Percentiles rank a stretch among this genome's conserved stretches.
Evolutionary conservation across 306 rosid genomes (phyloP).

Genomic region (Sechiopsis laciniata): DNA sequence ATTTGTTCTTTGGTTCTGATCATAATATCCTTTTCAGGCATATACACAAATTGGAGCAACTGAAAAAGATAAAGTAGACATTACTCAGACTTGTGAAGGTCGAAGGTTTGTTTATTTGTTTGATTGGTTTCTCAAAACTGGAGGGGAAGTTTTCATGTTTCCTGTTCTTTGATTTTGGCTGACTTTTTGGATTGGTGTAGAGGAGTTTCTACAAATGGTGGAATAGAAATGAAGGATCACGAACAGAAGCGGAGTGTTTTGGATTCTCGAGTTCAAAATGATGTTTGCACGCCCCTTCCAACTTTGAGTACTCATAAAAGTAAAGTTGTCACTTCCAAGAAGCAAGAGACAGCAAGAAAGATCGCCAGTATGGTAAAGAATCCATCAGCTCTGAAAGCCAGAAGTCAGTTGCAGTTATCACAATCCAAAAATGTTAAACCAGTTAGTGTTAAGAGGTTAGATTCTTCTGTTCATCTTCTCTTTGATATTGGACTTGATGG

Average conservation of each 20-base stretch:
- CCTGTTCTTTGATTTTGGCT: constrained; percentile 14
- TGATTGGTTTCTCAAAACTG: neutral
- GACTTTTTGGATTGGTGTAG: constrained; percentile 29
- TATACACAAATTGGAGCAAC: constrained; percentile 27
- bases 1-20: constrained; percentile 15
- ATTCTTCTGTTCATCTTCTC: constrained; percentile 7
- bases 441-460: constrained; percentile 32
- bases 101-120: constrained; percentile 31
- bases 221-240: neutral
- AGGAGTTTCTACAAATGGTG: constrained; percentile 29
- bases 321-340: constrained; percentile 38
- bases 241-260: constrained; percentile 22
- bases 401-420: constrained; percentile 43
- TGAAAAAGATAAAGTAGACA: constrained; percentile 16
- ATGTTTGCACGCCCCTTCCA: constrained; percentile 65
- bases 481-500: neutral
- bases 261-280: constrained; percentile 36
- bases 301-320: constrained; percentile 37
- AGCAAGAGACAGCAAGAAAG: constrained; percentile 50
- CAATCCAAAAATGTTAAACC: constrained; percentile 28
- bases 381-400: constrained; percentile 39
- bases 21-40: constrained; percentile 29
- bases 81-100: constrained; percentile 17
- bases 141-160: neutral
- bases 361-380: constrained; percentile 40